Conservation (phyloP, 1,139 yeast genomes). For the Geotrichum restrictum region DNA sequence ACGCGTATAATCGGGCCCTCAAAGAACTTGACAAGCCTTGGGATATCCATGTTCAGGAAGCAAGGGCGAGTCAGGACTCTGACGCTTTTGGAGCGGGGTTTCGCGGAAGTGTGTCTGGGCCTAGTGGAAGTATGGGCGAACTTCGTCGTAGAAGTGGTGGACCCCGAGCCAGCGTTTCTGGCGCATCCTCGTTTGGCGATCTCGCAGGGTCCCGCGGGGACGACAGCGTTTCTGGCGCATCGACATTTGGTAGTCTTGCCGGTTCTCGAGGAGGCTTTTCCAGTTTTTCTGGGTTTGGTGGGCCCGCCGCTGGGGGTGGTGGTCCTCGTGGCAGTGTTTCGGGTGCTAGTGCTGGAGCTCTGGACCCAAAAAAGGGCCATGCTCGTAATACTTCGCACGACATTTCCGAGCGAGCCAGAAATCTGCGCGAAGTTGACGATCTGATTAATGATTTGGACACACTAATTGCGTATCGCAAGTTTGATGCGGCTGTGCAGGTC, state of each 20-base stretch:
- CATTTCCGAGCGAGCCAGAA: constrained; percentile 20
- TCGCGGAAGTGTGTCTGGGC: neutral
- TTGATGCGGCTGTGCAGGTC: constrained; percentile 51
- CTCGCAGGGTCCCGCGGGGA: too few relatives aligned
- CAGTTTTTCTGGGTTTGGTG: too few relatives aligned
- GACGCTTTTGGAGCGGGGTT: neutral
- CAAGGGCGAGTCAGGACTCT: neutral
- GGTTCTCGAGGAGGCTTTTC: too few relatives aligned
- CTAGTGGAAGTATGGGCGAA: too few relatives aligned
- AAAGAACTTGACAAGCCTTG: neutral
- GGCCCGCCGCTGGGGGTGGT: too few relatives aligned
- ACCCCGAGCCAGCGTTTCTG: neutral
- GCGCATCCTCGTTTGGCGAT: too few relatives aligned
- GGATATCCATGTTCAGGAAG: neutral
- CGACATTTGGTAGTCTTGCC: too few relatives aligned
- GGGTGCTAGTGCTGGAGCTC: constrained; percentile 1
- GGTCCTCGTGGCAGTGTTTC: too few relatives aligned
- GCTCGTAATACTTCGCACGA: constrained; percentile 19
- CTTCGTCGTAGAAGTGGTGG: too few relatives aligned
- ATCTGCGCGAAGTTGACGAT: constrained; percentile 55
- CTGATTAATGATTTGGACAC: constrained; percentile 64
- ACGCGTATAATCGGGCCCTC: neutral
- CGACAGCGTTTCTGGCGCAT: too few relatives aligned
- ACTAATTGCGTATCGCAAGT: constrained; percentile 57
- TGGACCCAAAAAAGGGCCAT: constrained; percentile 6